Conservation (phyloP, 345 rosid genomes). For the Syzygium aromaticum region DNA sequence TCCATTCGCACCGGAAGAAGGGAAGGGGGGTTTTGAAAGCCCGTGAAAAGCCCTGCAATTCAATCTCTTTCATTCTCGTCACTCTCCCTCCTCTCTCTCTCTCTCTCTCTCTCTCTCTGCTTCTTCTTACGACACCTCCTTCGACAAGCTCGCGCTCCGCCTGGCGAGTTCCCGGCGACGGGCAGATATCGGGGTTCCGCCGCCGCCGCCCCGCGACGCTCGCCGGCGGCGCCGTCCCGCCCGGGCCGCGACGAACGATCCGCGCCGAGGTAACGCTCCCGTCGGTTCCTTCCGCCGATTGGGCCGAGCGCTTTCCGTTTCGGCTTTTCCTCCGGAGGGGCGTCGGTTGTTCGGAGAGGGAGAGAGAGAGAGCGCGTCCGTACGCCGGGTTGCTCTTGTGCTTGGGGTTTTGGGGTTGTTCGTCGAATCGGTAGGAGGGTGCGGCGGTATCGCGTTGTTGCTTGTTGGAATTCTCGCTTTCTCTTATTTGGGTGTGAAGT, state of each 20-base stretch:
- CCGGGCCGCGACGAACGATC: not conserved
- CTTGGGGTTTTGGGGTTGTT: not conserved
- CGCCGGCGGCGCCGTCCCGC: not conserved
- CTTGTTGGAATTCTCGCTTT: not conserved
- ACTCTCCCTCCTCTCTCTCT: not conserved
- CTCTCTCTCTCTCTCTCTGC: not conserved
- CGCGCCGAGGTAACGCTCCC: not conserved
- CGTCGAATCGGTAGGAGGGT: not conserved
- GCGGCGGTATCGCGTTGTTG: not conserved
- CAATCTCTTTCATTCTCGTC: not conserved
- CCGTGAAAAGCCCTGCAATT: not conserved
- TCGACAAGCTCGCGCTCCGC: not conserved
- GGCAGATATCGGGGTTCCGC: not conserved
- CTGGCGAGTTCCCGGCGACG: not conserved
- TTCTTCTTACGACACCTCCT: not conserved
- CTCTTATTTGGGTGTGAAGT: not conserved
- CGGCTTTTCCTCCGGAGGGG: not conserved
- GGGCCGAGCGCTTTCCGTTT: not conserved
- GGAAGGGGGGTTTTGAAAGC: not conserved
- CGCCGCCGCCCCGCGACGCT: not conserved
- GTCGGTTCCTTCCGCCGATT: not conserved
- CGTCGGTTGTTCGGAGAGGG: not conserved
- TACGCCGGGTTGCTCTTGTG: not conserved
- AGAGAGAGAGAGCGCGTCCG: not conserved
- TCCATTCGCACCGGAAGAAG: too few relatives aligned